Conservation (phyloP, 805 yeast genomes). For the Kurtzmaniella cleridarum region DNA sequence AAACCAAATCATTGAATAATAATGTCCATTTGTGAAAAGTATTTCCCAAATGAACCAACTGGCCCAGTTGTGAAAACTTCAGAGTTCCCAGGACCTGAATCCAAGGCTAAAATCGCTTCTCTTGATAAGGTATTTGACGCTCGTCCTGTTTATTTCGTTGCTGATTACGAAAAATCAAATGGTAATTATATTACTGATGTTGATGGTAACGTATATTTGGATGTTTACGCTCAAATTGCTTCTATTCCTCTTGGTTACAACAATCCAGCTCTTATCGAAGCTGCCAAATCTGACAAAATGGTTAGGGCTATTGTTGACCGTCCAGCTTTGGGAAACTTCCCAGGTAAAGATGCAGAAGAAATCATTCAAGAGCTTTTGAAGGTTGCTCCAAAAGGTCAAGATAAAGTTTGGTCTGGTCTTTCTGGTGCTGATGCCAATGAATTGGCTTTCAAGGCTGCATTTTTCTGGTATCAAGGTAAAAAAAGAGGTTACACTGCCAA, state of each 20-base stretch:
- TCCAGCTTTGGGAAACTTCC: constrained; percentile 82
- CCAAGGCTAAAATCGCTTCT: constrained; percentile 45
- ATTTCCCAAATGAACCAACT: constrained; percentile 78
- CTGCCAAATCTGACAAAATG: constrained; percentile 67
- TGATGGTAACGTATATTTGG: constrained; percentile 72
- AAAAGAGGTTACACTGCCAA: constrained; percentile 58
- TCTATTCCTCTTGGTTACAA: constrained; percentile 84
- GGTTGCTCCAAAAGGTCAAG: constrained; percentile 76
- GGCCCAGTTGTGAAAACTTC: constrained; percentile 58
- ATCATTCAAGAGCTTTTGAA: constrained; percentile 45
- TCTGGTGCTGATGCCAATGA: constrained; percentile 89
- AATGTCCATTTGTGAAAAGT: constrained; percentile 43
- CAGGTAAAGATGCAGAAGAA: constrained; percentile 62
- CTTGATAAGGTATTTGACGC: constrained; percentile 64
- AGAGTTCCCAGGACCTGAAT: constrained; percentile 72
- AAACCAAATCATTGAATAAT: too few species aligned
- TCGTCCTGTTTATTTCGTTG: constrained; percentile 68
- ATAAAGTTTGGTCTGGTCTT: constrained; percentile 70
- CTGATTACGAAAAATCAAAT: constrained; percentile 65
- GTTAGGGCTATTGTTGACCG: constrained; percentile 70
- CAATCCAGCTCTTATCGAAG: constrained; percentile 67
- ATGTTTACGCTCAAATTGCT: constrained; percentile 78
- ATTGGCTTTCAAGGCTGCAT: constrained; percentile 84
- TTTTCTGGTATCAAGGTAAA: constrained; percentile 68
- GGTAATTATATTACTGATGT: constrained; percentile 81